Evolutionary conservation across 306 rosid species (phyloP).

Genomic region (Cucumis melo): DNA sequence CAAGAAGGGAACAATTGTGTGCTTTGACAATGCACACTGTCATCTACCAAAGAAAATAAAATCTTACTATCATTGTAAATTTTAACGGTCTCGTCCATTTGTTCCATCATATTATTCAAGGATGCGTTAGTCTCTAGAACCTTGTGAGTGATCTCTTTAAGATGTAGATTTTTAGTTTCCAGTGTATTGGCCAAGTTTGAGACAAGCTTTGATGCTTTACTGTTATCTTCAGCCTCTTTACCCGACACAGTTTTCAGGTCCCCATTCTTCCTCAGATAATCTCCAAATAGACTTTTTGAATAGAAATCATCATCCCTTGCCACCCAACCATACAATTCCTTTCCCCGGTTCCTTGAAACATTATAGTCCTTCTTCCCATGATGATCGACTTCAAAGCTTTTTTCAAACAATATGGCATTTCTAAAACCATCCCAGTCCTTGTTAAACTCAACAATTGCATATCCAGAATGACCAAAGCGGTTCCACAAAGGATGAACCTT

Average conservation of each 20-base stretch:
- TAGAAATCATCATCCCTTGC: slow-evolving; percentile 32
- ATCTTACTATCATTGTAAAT: slow-evolving; percentile 34
- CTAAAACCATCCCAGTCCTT: slow-evolving; percentile 61
- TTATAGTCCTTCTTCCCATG: slow-evolving; percentile 45
- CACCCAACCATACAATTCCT: slow-evolving; percentile 54
- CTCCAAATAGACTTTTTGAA: slow-evolving; percentile 10
- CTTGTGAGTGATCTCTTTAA: slow-evolving; percentile 29
- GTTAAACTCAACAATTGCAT: slow-evolving; percentile 49
- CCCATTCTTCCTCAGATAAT: slow-evolving; percentile 26
- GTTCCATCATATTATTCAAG: slow-evolving; percentile 22
- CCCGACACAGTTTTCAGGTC: slow-evolving; percentile 30
- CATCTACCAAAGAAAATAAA: neutral
- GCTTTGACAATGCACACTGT: neutral
- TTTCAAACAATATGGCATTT: slow-evolving; percentile 52
- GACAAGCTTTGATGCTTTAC: slow-evolving; percentile 31
- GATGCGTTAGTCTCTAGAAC: slow-evolving; percentile 21
- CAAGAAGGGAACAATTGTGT: slow-evolving; percentile 2
- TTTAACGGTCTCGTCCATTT: slow-evolving; percentile 32
- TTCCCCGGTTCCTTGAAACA: slow-evolving; percentile 14
- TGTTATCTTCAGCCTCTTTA: slow-evolving; percentile 28
- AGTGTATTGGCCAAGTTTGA: slow-evolving; percentile 33
- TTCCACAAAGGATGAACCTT: slow-evolving; percentile 60
- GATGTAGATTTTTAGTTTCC: slow-evolving; percentile 23
- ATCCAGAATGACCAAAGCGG: slow-evolving; percentile 50
- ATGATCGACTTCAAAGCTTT: slow-evolving; percentile 27